Evolutionary conservation across 2,329 filamentous ascomycete genomes (phyloP), one percentile per base, ranked within the genome.

Genomic region (Zopfia rhizophila): DNA sequence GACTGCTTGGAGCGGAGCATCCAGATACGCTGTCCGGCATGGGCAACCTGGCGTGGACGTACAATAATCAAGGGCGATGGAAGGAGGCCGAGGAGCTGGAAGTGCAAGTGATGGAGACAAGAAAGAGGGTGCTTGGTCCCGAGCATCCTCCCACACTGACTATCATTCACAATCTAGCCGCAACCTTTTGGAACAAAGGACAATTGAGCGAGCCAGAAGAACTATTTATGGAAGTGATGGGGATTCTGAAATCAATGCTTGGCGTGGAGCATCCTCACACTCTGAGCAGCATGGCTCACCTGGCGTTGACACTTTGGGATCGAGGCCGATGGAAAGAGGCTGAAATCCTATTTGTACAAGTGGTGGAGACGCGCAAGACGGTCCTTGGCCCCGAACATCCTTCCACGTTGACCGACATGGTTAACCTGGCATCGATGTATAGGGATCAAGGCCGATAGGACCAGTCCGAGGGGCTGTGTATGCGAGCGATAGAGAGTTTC

Each of bases 91-190:
- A 42, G 22, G 27, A 42, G 28, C 22, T 42, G 18, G 16, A 27
- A 8, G n/a, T n/a, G 24, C 33, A 37, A 24, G 33, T 37, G 33
- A 24, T 37, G 14, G 33, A 37, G 33, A 37, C 33, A 10, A 37
- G 33, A 7, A 23, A 21, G 33, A 18, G 33, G 19, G 30, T 33
- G 30, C 30, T 33, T 10, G 30, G 30, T 10, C 8, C 8, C 10
- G 30, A 33, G 30, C 30, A 33, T 33, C 38, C 19, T 4, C 5
- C 3, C 4, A 47, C 37, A 12, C 28, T 23, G 23, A n/a, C 36
- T 14, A 45, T 22, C 42, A 45, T 45, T 13, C 32, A 18, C n/a
- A 27, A 45, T 17, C 41, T 45, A 16, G 41, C 32, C n/a, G 25
- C 41, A 32, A 45, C 24, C 23, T 45, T 27, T 18, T 31, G 33